Evolutionary conservation across 164 flowering plant genomes (phyloP).

Genomic region (Pachysandra terminalis): DNA sequence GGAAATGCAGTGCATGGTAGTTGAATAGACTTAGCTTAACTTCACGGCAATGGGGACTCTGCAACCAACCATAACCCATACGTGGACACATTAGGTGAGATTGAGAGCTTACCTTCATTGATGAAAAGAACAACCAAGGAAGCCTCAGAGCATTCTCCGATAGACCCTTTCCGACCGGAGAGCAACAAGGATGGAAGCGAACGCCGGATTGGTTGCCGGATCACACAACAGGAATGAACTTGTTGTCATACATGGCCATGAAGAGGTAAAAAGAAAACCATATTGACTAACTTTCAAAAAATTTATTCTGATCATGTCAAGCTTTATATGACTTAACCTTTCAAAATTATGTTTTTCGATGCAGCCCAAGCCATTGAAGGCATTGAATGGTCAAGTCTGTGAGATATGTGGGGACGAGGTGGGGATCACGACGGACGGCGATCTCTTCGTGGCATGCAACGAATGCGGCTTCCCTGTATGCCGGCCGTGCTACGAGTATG

Average conservation of each 20-base stretch:
- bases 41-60: constrained; percentile 90
- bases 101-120: constrained; percentile 11
- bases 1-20: constrained; percentile 25
- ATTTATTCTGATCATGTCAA: too few species aligned
- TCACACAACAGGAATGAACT: constrained; percentile 98
- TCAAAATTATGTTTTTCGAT: background rate
- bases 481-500: constrained; percentile 98
- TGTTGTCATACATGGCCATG: constrained; percentile 93
- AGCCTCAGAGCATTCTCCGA: constrained; percentile 3
- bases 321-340: too few species aligned
- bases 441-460: constrained; percentile 91
- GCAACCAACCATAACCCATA: constrained; percentile 64
- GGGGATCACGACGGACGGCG: constrained; percentile 82
- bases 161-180: background rate
- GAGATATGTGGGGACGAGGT: constrained; percentile 94
- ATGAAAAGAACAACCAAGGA: too few species aligned
- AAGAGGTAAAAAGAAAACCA: constrained; percentile 61
- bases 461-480: constrained; percentile 99
- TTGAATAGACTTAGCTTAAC: constrained; percentile 65
- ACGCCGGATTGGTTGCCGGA: constrained; percentile 94
- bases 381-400: constrained; percentile 84
- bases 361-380: constrained; percentile 85
- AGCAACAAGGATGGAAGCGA: constrained; percentile 72
- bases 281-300: too few species aligned
- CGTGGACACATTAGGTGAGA: constrained; percentile 26